phyloP scores from a whole-genome alignment of 305 asterid species.

The Fraxinus sp. region DNA sequence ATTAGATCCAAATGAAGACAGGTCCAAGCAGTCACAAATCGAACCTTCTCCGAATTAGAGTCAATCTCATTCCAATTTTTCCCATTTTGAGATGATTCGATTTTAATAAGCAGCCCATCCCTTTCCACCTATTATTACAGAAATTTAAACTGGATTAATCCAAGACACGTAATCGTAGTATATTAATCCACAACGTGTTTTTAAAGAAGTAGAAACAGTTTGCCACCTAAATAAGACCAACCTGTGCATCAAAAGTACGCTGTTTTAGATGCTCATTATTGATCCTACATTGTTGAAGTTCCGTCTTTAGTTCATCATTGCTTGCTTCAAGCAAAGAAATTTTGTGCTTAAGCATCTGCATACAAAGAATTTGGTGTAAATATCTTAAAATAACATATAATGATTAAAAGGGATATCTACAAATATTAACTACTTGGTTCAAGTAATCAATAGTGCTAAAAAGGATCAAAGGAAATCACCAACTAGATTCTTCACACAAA shows the following conservation, averaged over 20 bases:
- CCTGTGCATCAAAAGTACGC: constrained; percentile 88
- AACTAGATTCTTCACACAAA: background rate
- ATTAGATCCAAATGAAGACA: background rate
- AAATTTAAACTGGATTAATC: constrained; percentile 11
- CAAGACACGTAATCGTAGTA: background rate
- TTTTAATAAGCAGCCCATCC: constrained; percentile 66
- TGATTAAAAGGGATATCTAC: background rate
- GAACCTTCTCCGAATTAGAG: constrained; percentile 58
- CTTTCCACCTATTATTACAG: constrained; percentile 67
- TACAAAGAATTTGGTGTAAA: constrained; percentile 18
- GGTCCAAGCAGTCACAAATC: constrained; percentile 14
- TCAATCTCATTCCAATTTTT: constrained; percentile 60
- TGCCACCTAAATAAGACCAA: constrained; percentile 30
- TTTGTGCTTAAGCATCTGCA: constrained; percentile 83
- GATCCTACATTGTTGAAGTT: constrained; percentile 56
- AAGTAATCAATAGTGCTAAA: background rate
- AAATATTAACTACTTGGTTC: background rate
- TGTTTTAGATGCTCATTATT: constrained; percentile 61
- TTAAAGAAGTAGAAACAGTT: background rate
- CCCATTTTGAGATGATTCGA: constrained; percentile 66
- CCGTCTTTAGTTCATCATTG: constrained; percentile 63
- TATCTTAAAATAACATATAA: constrained; percentile 11
- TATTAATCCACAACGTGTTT: background rate
- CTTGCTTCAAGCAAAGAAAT: constrained; percentile 86
- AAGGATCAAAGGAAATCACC: background rate